Evolutionary conservation across 73 alveolate species (phyloP).

Genomic region (Paramecium sonneborni): DNA sequence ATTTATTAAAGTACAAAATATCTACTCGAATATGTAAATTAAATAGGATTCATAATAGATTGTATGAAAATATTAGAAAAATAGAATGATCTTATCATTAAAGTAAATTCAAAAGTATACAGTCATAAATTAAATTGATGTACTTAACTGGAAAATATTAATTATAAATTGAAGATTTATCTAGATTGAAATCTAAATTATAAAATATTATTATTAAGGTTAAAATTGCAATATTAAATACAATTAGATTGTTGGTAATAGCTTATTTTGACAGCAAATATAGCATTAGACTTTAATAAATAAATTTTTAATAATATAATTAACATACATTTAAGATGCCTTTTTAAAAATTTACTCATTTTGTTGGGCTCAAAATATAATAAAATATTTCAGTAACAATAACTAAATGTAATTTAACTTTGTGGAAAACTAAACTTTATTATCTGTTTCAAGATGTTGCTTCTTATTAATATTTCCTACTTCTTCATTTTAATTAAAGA

Average conservation of each 20-base stretch:
- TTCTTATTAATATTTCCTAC: slow-evolving; percentile 82
- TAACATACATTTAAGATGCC: slow-evolving; percentile 28
- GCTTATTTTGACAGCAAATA: slow-evolving; percentile 22
- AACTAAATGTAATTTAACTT: slow-evolving; percentile 92
- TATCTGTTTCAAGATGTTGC: slow-evolving; percentile 73
- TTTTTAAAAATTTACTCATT: slow-evolving; percentile 58
- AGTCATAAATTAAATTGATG: slow-evolving; percentile 54
- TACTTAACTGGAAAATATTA: slow-evolving; percentile 1
- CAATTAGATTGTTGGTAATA: slow-evolving; percentile 1
- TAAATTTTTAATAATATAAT: background rate
- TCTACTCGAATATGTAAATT: too few relatives aligned
- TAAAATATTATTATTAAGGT: background rate
- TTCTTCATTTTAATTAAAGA: slow-evolving; percentile 72
- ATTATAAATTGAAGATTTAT: background rate
- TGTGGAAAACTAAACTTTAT: slow-evolving; percentile 75
- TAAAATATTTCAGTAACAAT: slow-evolving; percentile 82
- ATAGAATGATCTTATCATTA: background rate
- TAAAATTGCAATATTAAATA: background rate
- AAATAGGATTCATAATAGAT: too few relatives aligned
- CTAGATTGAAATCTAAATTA: background rate
- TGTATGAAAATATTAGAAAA: too few relatives aligned
- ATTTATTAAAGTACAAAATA: too few relatives aligned
- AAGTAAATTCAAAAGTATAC: slow-evolving; percentile 32
- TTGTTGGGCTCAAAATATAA: slow-evolving; percentile 85
- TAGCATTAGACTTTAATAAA: slow-evolving; percentile 1